Percentiles rank a stretch among this genome's conserved stretches.
phyloP scores from a whole-genome alignment of 352 stramenopile genomes.

The Phytophthora brassicae region DNA sequence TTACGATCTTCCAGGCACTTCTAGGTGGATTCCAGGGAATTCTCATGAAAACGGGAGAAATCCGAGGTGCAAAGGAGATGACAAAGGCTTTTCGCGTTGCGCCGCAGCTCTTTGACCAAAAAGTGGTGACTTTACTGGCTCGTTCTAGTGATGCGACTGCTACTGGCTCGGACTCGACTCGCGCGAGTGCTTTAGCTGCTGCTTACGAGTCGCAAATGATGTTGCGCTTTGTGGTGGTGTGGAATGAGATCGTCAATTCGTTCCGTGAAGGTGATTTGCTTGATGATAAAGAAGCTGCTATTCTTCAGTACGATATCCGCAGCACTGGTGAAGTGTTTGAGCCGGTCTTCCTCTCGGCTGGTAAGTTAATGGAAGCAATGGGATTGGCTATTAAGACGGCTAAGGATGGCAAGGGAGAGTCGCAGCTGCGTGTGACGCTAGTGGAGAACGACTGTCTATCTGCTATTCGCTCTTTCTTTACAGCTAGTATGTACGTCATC shows the following conservation, averaged over 20 bases:
- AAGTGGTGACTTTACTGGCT: slow-evolving; percentile 65
- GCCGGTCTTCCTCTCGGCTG: slow-evolving; percentile 82
- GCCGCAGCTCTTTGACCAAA: slow-evolving; percentile 78
- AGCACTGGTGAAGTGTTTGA: slow-evolving; percentile 87
- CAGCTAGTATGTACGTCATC: slow-evolving; percentile 75
- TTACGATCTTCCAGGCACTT: slow-evolving; percentile 74
- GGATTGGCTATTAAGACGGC: slow-evolving; percentile 62
- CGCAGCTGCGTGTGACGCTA: slow-evolving; percentile 70
- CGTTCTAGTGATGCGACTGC: slow-evolving; percentile 54
- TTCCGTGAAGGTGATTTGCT: slow-evolving; percentile 75
- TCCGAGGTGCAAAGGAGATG: slow-evolving; percentile 70
- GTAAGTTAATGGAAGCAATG: slow-evolving; percentile 81
- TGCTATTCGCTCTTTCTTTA: slow-evolving; percentile 84
- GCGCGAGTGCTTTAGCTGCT: slow-evolving; percentile 45
- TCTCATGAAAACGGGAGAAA: slow-evolving; percentile 78
- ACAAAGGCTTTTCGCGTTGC: slow-evolving; percentile 76
- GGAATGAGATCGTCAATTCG: slow-evolving; percentile 85
- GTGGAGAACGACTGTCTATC: slow-evolving; percentile 84
- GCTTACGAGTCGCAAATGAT: slow-evolving; percentile 83
- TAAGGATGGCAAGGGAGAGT: slow-evolving; percentile 82
- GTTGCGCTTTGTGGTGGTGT: slow-evolving; percentile 79
- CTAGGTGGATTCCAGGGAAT: slow-evolving; percentile 63
- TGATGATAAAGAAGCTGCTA: slow-evolving; percentile 77
- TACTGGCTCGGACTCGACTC: slow-evolving; percentile 45
- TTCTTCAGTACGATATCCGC: slow-evolving; percentile 83